phyloP scores from a whole-genome alignment of 1,139 yeast species.

The Pichia sp. region DNA sequence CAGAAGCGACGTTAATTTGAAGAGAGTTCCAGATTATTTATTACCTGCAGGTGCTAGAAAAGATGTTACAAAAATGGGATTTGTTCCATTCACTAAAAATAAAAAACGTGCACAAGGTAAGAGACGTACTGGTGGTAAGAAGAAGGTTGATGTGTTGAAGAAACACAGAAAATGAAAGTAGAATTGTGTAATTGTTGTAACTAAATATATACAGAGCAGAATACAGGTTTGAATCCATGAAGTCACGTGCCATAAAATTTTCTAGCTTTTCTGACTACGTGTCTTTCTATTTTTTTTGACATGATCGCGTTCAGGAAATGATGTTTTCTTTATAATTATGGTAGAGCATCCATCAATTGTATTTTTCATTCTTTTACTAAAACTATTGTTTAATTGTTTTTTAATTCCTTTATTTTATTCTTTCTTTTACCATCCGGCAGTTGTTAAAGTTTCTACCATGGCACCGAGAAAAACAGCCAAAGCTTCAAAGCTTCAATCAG shows the following conservation, averaged over 20 bases:
- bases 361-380: not conserved
- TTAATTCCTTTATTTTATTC: not conserved
- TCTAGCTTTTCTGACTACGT: no score
- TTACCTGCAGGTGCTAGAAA: conserved; percentile 74
- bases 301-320: not conserved
- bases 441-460: conserved; percentile 14
- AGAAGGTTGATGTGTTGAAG: conserved; percentile 66
- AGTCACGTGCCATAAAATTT: not conserved
- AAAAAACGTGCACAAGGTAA: conserved; percentile 31
- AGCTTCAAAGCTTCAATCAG: conserved; percentile 6
- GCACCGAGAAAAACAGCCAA: conserved; percentile 23
- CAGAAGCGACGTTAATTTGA: conserved; percentile 76
- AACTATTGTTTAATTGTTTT: not conserved
- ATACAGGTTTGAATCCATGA: not conserved
- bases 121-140: conserved; percentile 25
- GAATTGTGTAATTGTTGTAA: not conserved
- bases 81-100: conserved; percentile 67
- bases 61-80: conserved; percentile 56
- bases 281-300: not conserved
- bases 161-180: conserved; percentile 46
- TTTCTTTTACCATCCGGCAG: not conserved
- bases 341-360: not conserved
- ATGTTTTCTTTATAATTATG: not conserved
- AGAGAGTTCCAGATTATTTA: conserved; percentile 87
- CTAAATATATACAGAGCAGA: not conserved